These are phyloP conservation scores for Sesbania bispinosa DNA, from an alignment of 306 rosid species.

Conservation along the genomic window DNA sequence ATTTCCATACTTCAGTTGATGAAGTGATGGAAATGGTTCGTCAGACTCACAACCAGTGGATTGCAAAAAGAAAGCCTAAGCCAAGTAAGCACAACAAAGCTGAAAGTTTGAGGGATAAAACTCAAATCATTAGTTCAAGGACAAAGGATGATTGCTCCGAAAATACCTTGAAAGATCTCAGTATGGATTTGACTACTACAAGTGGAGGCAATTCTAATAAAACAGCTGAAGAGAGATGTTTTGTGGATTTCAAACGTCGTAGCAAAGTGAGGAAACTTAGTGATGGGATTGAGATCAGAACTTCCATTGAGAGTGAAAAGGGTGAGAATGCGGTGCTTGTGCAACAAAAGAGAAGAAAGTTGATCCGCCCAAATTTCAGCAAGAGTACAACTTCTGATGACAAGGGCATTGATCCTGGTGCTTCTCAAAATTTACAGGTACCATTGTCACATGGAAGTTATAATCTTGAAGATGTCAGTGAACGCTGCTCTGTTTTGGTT, in stretches of 20 bases:
- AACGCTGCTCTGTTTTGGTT: conserved; percentile 26
- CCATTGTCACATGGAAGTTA: conserved; percentile 27
- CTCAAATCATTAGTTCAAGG: neutral
- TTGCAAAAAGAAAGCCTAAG: conserved; percentile 30
- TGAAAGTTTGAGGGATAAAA: conserved; percentile 27
- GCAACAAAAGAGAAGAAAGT: conserved; percentile 51
- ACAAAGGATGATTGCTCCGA: conserved; percentile 21
- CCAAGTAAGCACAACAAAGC: conserved; percentile 4
- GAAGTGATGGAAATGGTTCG: conserved; percentile 50
- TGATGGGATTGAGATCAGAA: conserved; percentile 21
- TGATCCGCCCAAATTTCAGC: conserved; percentile 59
- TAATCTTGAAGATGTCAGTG: conserved; percentile 10
- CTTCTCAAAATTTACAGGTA: conserved; percentile 23
- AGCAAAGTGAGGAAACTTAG: conserved; percentile 36
- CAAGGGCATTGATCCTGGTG: conserved; percentile 10
- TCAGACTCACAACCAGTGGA: conserved; percentile 18
- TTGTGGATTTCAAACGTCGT: conserved; percentile 67
- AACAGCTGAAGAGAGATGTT: conserved; percentile 11
- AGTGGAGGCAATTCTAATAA: conserved; percentile 20
- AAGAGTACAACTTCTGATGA: conserved; percentile 23
- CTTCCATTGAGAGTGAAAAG: conserved; percentile 17
- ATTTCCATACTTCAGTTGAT: conserved; percentile 34
- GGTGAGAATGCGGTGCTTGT: conserved; percentile 9
- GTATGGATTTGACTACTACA: conserved; percentile 13
- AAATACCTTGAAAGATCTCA: conserved; percentile 5